Evolutionary conservation across 345 rosid genomes (phyloP), one percentile per base, ranked within the genome.

Genomic region (Mallotus nudiflorus): DNA sequence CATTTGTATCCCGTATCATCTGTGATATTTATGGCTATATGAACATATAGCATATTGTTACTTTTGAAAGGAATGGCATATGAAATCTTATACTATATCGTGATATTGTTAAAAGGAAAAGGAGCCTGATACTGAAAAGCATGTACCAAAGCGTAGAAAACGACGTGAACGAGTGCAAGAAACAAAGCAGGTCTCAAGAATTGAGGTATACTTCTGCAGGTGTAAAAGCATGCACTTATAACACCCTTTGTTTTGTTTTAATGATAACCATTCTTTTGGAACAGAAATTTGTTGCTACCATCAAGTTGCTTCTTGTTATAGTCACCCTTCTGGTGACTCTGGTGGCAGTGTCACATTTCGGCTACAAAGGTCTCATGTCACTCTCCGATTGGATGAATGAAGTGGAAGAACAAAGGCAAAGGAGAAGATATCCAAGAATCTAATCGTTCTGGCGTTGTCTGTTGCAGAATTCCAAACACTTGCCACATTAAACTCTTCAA

Each of bases 371-470:
- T 56, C 85, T 94, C 24, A 52, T 94, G 71, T 70, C 81, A 84
- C 95, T 94, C 24, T 81, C 86, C 0, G 90, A 90, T 76, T 91
- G 96, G 96, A 94, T 94, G 97, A 88, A 91, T 71, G 91, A 85
- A 82, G 66, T 86, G 9, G 98, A 89, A 56, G 86, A 65, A 35
- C 90, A 86, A 74, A 82, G 87, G 80, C 83, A 72, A 28, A 64
- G 28, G 37, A 58, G 22, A 57, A 66, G 40, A 33, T 40, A 39
- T 20, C 66, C 51, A 4, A 22, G 33, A 19, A 52, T 71, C 31
- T 53, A 44, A 51, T 44, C 29, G 27, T 44, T 42, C 20, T 19
- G 24, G 9, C 2, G n/a, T n/a, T n/a, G n/a, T n/a, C 13, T 9
- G 42, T 9, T 39, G 42, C 42, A 9, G 6, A 39, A 9, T 39